These are phyloP conservation scores for Coriaria nepalensis DNA, from an alignment of 306 rosid species.

Conservation along the genomic window DNA sequence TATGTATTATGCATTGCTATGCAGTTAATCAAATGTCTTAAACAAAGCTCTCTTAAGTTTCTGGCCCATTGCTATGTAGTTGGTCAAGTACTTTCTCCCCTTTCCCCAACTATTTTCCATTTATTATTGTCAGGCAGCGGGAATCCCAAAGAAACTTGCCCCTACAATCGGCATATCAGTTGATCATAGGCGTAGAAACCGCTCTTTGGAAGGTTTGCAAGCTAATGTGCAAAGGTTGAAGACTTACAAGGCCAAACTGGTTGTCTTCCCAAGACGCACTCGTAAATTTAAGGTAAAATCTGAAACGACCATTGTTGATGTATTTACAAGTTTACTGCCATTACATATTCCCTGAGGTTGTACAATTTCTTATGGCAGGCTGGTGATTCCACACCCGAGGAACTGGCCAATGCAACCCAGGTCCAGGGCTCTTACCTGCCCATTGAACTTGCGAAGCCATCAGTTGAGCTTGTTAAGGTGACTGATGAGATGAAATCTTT, in stretches of 20 bases:
- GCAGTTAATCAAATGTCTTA: too few species aligned
- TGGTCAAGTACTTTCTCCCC: too few species aligned
- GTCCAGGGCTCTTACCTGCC: slow-evolving; percentile 27
- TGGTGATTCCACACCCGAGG: slow-evolving; percentile 36
- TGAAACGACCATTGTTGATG: not conserved
- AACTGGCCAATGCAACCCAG: slow-evolving; percentile 31
- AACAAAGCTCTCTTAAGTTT: too few species aligned
- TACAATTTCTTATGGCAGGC: slow-evolving; percentile 12
- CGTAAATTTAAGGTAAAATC: slow-evolving; percentile 28
- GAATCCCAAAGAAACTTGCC: slow-evolving; percentile 30
- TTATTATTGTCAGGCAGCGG: slow-evolving; percentile 25
- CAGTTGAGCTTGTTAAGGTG: too few species aligned
- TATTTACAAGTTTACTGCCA: too few species aligned
- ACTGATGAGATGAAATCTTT: too few species aligned
- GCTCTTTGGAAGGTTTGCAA: slow-evolving; percentile 33
- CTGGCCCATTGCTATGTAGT: too few species aligned
- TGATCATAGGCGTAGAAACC: slow-evolving; percentile 29
- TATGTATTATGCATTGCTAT: too few species aligned
- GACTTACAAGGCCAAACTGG: slow-evolving; percentile 35
- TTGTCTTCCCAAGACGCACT: slow-evolving; percentile 35
- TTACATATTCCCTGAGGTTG: too few species aligned
- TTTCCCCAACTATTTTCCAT: too few species aligned
- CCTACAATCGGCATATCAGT: slow-evolving; percentile 30
- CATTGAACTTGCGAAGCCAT: slow-evolving; percentile 24
- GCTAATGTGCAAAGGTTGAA: slow-evolving; percentile 31